phyloP scores from a whole-genome alignment of 2,329 filamentous ascomycete genomes.

The Colletotrichum acutatum region DNA sequence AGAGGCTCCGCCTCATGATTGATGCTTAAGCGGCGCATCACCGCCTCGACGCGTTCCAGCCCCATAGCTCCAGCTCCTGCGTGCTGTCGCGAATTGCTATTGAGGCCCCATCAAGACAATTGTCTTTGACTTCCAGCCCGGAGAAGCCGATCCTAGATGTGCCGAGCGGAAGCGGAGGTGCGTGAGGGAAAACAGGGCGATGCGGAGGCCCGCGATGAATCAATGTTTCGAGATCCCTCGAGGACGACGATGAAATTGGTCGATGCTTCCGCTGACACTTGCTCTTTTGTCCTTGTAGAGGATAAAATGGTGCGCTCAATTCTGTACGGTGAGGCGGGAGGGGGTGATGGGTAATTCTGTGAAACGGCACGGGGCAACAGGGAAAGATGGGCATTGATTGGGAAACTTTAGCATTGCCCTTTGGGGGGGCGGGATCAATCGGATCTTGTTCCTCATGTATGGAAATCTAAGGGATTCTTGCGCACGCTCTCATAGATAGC shows the following conservation, averaged over 20 bases:
- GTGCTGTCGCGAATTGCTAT: conserved; percentile 14
- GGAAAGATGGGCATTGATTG: background rate
- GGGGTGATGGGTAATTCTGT: background rate
- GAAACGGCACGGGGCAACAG: conserved; percentile 2
- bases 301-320: background rate
- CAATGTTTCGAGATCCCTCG: conserved; percentile 8
- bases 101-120: conserved; percentile 15
- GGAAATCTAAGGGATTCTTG: background rate
- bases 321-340: background rate
- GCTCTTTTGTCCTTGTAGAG: background rate
- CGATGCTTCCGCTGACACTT: background rate
- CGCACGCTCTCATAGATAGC: background rate
- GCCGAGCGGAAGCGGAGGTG: background rate
- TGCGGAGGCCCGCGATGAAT: background rate
- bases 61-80: conserved; percentile 12
- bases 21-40: conserved; percentile 17
- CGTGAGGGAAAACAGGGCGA: background rate
- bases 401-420: conserved; percentile 1
- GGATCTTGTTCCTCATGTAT: conserved; percentile 1
- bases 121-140: background rate
- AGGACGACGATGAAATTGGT: background rate
- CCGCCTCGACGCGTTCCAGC: background rate
- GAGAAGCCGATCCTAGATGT: background rate
- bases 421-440: background rate
- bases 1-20: conserved; percentile 18